Conservation (phyloP, 2,329 filamentous ascomycete genomes). For the Dactylellina leptospora region DNA sequence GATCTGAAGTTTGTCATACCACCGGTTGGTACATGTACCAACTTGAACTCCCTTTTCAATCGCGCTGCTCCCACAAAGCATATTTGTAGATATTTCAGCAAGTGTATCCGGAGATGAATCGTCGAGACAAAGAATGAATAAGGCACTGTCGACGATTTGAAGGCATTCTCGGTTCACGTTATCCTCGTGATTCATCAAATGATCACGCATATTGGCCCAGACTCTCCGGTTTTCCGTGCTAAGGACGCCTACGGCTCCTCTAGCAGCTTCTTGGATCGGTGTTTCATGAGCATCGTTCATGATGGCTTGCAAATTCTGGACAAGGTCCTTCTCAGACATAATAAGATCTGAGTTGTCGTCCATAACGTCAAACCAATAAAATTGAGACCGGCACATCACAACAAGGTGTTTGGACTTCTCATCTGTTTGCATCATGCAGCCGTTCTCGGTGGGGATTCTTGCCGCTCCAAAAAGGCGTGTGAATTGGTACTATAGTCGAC, state of each 20-base stretch:
- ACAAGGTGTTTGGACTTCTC: constrained; percentile 91
- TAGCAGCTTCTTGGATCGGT: constrained; percentile 93
- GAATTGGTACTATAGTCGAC: constrained; percentile 80
- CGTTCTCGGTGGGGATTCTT: constrained; percentile 89
- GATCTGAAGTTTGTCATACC: constrained; percentile 99
- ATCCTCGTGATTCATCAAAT: constrained; percentile 79
- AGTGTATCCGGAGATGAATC: constrained; percentile 84
- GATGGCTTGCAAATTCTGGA: constrained; percentile 89
- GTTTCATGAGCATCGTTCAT: constrained; percentile 88
- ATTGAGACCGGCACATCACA: constrained; percentile 91
- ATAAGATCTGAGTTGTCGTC: constrained; percentile 94
- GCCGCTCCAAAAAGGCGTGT: constrained; percentile 94
- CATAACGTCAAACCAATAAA: constrained; percentile 98
- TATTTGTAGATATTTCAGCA: constrained; percentile 92
- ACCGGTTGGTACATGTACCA: constrained; percentile 95
- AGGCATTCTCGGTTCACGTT: constrained; percentile 97
- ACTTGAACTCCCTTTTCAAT: constrained; percentile 94
- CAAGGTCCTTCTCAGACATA: constrained; percentile 94
- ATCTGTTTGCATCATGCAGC: constrained; percentile 95
- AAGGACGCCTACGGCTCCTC: constrained; percentile 88
- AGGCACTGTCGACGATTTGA: constrained; percentile 91
- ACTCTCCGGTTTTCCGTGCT: constrained; percentile 96
- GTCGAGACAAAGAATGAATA: constrained; percentile 92
- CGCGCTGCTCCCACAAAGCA: constrained; percentile 94
- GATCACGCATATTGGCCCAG: constrained; percentile 90